A percentile compares a stretch with the other conserved stretches of the same genome.
Conservation (phyloP, 202 grass and related monocot genomes). For the Dendrocalamus latiflorus region DNA sequence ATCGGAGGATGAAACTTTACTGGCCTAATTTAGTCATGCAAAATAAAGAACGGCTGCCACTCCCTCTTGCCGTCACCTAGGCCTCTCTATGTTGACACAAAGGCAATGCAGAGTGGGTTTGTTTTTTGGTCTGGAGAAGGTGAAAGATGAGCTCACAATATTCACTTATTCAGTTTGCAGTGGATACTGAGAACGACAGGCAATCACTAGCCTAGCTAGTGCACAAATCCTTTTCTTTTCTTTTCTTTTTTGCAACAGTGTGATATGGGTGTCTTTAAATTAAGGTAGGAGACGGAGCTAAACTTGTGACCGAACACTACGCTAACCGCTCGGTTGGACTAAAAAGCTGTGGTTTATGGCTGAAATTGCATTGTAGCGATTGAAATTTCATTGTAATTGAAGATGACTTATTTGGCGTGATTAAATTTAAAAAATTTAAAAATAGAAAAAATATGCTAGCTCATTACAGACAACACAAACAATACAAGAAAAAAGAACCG, state of each 20-base stretch:
- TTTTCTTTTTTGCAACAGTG: not conserved
- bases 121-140: slow-evolving; percentile 1
- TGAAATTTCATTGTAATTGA: no score
- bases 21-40: slow-evolving; percentile 32
- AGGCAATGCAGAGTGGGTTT: not conserved
- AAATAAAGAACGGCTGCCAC: slow-evolving; percentile 44
- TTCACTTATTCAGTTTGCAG: not conserved
- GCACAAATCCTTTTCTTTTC: not conserved
- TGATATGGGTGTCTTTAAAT: not conserved
- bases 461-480: no score
- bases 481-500: no score
- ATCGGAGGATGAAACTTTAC: slow-evolving; percentile 25
- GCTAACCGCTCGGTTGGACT: not conserved
- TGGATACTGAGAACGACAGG: not conserved
- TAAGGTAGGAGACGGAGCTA: not conserved
- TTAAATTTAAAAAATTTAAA: no score
- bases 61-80: not conserved
- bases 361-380: no score
- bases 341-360: no score
- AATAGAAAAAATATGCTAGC: no score
- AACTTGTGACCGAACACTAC: not conserved
- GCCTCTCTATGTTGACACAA: slow-evolving; percentile 49
- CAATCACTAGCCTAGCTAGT: not conserved
- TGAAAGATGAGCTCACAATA: slow-evolving; percentile 35
- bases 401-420: no score